Evolutionary conservation across 345 rosid species (phyloP).

Genomic region (Acer yangbiense): DNA sequence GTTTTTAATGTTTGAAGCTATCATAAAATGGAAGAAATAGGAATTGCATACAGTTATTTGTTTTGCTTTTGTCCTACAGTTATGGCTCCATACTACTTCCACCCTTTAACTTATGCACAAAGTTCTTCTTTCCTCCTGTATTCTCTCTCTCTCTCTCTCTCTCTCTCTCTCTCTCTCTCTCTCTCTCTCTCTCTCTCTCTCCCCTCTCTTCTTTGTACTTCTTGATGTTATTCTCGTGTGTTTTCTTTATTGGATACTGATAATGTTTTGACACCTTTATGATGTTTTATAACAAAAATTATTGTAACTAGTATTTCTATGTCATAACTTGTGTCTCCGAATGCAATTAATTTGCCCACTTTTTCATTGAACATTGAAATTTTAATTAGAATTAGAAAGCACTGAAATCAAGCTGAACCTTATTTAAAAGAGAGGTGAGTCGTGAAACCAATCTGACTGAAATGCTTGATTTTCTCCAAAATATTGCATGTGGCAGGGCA

Average conservation of each 20-base stretch:
- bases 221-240: neutral
- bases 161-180: neutral
- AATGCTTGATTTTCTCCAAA: slow-evolving; percentile 22
- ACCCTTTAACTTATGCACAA: neutral
- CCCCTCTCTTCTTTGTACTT: neutral
- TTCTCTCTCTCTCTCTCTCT: neutral
- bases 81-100: neutral
- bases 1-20: neutral
- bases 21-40: neutral
- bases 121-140: neutral
- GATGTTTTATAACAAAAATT: neutral
- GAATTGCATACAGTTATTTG: neutral
- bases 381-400: neutral
- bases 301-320: slow-evolving; percentile 2
- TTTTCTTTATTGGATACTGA: slow-evolving; percentile 4
- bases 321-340: neutral
- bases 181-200: neutral
- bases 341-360: neutral
- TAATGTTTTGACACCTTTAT: neutral
- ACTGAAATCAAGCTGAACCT: neutral
- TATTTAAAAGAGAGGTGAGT: slow-evolving; percentile 1
- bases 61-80: neutral
- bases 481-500: slow-evolving; percentile 71
- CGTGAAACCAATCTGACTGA: neutral
- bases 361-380: slow-evolving; percentile 1